A percentile compares a stretch with the other conserved stretches of the same genome.
These are phyloP conservation scores for Perkinsus olseni DNA, from an alignment of 169 alveolate species.

Conservation along the genomic window DNA sequence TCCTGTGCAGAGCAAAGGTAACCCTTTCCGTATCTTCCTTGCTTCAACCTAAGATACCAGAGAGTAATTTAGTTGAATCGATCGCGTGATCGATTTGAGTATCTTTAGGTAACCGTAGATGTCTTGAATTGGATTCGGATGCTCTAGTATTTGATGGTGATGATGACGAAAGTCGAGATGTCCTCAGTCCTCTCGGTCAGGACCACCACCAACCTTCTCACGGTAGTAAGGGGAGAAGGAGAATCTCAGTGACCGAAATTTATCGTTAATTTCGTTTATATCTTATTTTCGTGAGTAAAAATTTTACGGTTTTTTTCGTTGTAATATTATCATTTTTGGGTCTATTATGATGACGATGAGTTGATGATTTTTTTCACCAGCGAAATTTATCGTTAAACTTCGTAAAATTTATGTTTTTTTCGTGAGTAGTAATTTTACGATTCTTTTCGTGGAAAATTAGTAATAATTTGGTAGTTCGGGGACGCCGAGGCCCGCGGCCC, in stretches of 20 bases:
- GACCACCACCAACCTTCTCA: neutral
- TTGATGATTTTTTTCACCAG: too few species aligned
- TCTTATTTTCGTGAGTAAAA: too few species aligned
- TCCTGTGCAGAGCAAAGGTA: neutral
- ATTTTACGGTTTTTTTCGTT: too few species aligned
- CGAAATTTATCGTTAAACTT: too few species aligned
- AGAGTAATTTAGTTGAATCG: neutral
- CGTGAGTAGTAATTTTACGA: too few species aligned
- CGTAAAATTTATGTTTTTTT: too few species aligned
- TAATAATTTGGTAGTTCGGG: too few species aligned
- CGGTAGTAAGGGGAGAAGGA: neutral
- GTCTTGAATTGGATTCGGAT: neutral
- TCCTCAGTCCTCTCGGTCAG: neutral
- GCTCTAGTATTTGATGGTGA: neutral
- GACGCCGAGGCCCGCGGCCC: too few species aligned
- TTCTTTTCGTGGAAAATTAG: too few species aligned
- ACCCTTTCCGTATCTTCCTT: neutral
- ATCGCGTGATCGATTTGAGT: neutral
- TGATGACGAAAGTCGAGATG: neutral
- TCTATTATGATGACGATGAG: too few species aligned
- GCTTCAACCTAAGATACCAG: neutral
- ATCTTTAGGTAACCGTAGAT: neutral
- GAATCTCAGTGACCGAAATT: neutral
- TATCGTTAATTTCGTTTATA: too few species aligned
- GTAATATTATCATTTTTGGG: too few species aligned